Conservation (phyloP, 2,329 filamentous ascomycete genomes). For the Apiospora koreana region DNA sequence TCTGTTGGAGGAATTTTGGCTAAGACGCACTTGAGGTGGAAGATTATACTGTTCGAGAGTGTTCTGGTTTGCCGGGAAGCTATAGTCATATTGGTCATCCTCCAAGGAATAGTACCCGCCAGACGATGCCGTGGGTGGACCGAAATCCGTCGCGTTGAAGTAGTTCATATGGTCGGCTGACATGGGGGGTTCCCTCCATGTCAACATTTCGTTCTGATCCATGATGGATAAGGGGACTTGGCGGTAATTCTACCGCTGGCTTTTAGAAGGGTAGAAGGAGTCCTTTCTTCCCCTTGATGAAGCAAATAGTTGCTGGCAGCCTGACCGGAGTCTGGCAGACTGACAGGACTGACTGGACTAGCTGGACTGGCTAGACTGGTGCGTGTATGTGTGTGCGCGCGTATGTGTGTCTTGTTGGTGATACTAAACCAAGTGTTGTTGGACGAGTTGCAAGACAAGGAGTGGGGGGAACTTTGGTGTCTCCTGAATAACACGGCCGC, state of each 20-base stretch:
- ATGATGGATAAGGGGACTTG: background rate
- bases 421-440: background rate
- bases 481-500: background rate
- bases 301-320: background rate
- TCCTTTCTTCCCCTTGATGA: background rate
- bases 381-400: background rate
- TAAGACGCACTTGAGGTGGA: background rate
- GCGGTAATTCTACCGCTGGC: background rate
- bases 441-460: background rate
- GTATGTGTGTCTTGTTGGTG: background rate
- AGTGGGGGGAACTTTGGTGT: constrained; percentile 1
- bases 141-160: constrained; percentile 7
- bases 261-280: background rate
- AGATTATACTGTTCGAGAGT: background rate
- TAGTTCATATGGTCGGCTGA: constrained; percentile 11
- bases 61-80: background rate
- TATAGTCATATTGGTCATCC: constrained; percentile 6
- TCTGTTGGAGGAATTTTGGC: background rate
- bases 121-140: constrained; percentile 9
- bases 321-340: background rate
- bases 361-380: background rate
- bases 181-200: constrained; percentile 11
- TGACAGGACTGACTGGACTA: too few species aligned
- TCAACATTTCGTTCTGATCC: constrained; percentile 12
- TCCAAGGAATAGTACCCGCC: constrained; percentile 11